phyloP scores from a whole-genome alignment of 257 asterid genomes.

The Solanum clarkiae region DNA sequence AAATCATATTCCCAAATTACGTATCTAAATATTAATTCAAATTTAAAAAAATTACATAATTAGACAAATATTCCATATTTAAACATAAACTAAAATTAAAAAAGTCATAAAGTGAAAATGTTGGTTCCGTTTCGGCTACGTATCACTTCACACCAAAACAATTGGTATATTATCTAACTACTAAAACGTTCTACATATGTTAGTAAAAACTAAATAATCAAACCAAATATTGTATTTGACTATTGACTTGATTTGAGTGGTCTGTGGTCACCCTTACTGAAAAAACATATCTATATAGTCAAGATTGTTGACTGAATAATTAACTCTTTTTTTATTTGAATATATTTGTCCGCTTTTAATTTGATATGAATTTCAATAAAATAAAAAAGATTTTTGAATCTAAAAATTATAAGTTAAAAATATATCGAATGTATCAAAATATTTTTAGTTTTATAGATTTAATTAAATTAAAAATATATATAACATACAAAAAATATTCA shows the following conservation, averaged over 20 bases:
- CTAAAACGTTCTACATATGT: not conserved
- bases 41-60: too few relatives aligned
- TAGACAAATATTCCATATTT: too few relatives aligned
- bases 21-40: too few relatives aligned
- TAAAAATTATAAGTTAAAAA: not conserved
- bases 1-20: too few relatives aligned
- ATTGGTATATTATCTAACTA: not conserved
- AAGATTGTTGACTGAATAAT: not conserved
- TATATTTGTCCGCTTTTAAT: not conserved
- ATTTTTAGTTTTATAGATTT: not conserved
- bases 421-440: not conserved
- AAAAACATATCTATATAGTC: not conserved
- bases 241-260: not conserved
- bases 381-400: not conserved
- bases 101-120: not conserved
- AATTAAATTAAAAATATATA: not conserved
- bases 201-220: not conserved
- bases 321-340: not conserved
- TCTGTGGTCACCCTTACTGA: not conserved
- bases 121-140: not conserved
- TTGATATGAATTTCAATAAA: not conserved
- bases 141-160: not conserved
- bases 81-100: not conserved
- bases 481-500: not conserved
- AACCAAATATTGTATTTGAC: not conserved